Percentiles rank a stretch among this genome's conserved stretches.
phyloP scores from a whole-genome alignment of 2,329 filamentous ascomycete genomes.

The Venturia asperata region DNA sequence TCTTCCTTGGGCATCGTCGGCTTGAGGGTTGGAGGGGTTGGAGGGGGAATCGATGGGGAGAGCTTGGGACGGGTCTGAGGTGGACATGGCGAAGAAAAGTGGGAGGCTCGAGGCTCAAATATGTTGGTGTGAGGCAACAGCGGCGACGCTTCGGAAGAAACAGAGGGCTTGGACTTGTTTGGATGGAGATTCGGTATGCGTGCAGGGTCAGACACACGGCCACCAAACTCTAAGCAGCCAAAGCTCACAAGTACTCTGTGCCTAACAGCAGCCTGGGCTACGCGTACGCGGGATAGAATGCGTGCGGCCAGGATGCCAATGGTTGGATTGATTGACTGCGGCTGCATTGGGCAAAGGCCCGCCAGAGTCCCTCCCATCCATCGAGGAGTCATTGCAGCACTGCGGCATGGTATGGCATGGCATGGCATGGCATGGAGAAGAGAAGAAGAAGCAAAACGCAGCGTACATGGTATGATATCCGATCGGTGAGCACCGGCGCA shows the following conservation, averaged over 20 bases:
- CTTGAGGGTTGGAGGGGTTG: slow-evolving; percentile 29
- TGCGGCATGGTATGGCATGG: not conserved
- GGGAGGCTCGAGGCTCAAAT: slow-evolving; percentile 10
- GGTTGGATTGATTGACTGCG: slow-evolving; percentile 8
- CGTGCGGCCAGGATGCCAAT: slow-evolving; percentile 10
- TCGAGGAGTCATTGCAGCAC: slow-evolving; percentile 7
- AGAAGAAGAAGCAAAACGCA: slow-evolving; percentile 6
- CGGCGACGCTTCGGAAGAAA: slow-evolving; percentile 9
- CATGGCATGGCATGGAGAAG: too few relatives aligned
- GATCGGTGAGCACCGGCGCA: not conserved
- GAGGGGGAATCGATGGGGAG: slow-evolving; percentile 29
- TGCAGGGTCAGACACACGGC: slow-evolving; percentile 3
- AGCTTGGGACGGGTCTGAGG: slow-evolving; percentile 19
- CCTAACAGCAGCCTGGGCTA: not conserved
- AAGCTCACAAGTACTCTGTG: not conserved
- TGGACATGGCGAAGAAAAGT: slow-evolving; percentile 25
- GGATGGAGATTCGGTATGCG: slow-evolving; percentile 9
- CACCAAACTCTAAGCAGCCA: not conserved
- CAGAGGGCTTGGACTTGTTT: slow-evolving; percentile 1
- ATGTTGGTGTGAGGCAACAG: slow-evolving; percentile 6
- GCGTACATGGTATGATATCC: not conserved
- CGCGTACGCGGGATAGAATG: slow-evolving; percentile 14
- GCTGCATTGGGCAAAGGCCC: slow-evolving; percentile 1
- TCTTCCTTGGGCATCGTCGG: slow-evolving; percentile 40
- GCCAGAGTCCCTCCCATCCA: not conserved